Percentiles rank a stretch among this genome's conserved stretches.
phyloP scores from a whole-genome alignment of 1,284 basidiomycete species.

The Kwoniella shivajii region DNA sequence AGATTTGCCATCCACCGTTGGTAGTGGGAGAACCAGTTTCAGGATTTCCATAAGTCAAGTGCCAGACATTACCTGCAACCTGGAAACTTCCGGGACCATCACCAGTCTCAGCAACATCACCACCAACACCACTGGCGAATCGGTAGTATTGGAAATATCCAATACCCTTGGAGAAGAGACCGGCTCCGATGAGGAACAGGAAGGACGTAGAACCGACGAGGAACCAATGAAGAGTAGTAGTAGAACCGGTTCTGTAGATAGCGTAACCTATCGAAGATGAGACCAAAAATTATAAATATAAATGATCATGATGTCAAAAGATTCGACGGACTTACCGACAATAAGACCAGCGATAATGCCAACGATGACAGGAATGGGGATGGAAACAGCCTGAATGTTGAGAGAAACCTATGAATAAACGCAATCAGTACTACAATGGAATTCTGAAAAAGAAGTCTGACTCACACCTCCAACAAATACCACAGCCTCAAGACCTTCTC shows the following conservation, averaged over 20 bases:
- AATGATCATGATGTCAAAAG: not conserved
- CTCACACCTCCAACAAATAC: constrained; percentile 85
- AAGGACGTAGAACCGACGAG: constrained; percentile 85
- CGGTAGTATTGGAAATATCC: constrained; percentile 67
- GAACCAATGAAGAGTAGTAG: constrained; percentile 65
- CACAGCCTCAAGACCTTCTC: constrained; percentile 91
- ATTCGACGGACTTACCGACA: constrained; percentile 54
- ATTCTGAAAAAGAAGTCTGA: constrained; percentile 12
- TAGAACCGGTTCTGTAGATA: constrained; percentile 55
- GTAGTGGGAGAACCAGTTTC: constrained; percentile 57
- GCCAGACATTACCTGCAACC: constrained; percentile 76
- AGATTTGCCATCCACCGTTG: constrained; percentile 54
- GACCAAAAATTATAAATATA: not conserved
- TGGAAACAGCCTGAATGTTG: constrained; percentile 73
- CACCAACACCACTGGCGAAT: constrained; percentile 62
- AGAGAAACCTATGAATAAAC: constrained; percentile 64
- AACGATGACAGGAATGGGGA: constrained; percentile 83
- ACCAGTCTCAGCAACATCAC: constrained; percentile 70
- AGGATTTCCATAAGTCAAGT: constrained; percentile 75
- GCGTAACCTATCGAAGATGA: constrained; percentile 33
- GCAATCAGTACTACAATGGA: not conserved
- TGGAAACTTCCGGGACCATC: constrained; percentile 61
- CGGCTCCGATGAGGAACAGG: constrained; percentile 86
- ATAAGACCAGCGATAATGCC: constrained; percentile 74
- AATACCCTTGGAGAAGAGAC: constrained; percentile 74